Evolutionary conservation across 768 basidiomycete species (phyloP).

Genomic region (Tulasnella sp.): DNA sequence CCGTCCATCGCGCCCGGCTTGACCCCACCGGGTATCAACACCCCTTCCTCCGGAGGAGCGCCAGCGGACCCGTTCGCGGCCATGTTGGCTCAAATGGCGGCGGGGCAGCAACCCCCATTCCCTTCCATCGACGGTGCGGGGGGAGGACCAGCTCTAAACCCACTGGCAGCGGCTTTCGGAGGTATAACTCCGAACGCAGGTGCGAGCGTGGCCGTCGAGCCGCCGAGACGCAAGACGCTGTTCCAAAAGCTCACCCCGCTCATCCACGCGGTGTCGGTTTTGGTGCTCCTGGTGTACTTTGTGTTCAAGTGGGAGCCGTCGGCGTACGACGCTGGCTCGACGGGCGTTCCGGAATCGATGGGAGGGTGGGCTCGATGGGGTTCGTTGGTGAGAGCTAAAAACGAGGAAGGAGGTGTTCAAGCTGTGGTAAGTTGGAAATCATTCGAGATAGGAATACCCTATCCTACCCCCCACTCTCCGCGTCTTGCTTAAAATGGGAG

Average conservation of each 20-base stretch:
- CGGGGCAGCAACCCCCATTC: neutral
- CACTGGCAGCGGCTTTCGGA: neutral
- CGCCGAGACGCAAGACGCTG: conserved; percentile 25
- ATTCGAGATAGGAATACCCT: neutral
- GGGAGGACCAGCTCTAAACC: conserved; percentile 16
- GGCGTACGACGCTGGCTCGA: conserved; percentile 23
- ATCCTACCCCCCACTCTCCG: neutral
- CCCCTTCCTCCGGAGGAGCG: conserved; percentile 6
- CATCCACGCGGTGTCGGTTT: conserved; percentile 51
- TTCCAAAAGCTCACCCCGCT: conserved; percentile 54
- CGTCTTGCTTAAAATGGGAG: neutral
- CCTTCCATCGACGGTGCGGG: conserved; percentile 8
- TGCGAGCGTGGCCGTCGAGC: neutral
- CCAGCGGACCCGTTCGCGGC: conserved; percentile 24
- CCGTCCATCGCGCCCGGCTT: neutral
- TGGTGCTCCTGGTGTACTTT: conserved; percentile 56
- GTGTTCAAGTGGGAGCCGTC: conserved; percentile 53
- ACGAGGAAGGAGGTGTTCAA: conserved; percentile 39
- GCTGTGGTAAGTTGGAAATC: conserved; percentile 39
- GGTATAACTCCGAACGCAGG: conserved; percentile 9
- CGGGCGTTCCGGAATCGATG: neutral
- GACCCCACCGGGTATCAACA: conserved; percentile 4
- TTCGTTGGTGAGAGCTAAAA: conserved; percentile 29
- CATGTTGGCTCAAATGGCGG: conserved; percentile 24
- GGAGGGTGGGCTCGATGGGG: conserved; percentile 51